Base-by-base conservation (phyloP, 768 basidiomycete genomes). In the Hypsizygus marmoreus region DNA sequence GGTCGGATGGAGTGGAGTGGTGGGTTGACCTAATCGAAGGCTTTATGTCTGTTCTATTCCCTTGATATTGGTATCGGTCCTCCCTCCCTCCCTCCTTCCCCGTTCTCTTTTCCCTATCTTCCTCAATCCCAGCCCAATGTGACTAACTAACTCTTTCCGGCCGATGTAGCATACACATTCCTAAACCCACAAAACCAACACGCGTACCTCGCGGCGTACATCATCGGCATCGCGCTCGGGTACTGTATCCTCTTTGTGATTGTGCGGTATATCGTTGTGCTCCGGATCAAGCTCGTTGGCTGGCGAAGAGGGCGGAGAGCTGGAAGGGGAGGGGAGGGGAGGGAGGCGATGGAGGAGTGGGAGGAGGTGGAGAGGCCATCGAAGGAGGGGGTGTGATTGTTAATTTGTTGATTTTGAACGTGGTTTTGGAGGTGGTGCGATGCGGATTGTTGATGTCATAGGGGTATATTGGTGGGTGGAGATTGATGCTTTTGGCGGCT, bases 81-180 rank as follows among this genome's bases (percentile, higher is more conserved):
- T 16, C 19, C 22, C 26, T 40, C 14, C 44, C 36, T 19, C 19
- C 33, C 47, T 40, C 13, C 17, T 5, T 29, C n/a, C n/a, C n/a
- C 13, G 14, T 12, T 2, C 28, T 29, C 29, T 24, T 36, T 24
- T 19, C 26, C 32, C 29, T 22, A n/a, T 11, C 14, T n/a, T 24
- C 23, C n/a, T 9, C 29, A 14, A 14, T 32, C 2, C 35, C n/a
- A n/a, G n/a, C 7, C 35, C 20, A 28, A 26, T 26, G 13, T 29
- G 6, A n/a, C n/a, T n/a, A 25, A 26, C 32, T 23, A n/a, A 11
- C 29, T 32, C 13, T 22, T n/a, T n/a, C n/a, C n/a, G n/a, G n/a
- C n/a, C n/a, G n/a, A n/a, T 22, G 7, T 48, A 88, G 86, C 79
- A 1, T 89, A 88, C 61, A 37, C 60, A 9, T 89, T 88, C 70